These are phyloP conservation scores for Emericellopsis terricola DNA, from an alignment of 495 filamentous ascomycete species.

Conservation along the genomic window DNA sequence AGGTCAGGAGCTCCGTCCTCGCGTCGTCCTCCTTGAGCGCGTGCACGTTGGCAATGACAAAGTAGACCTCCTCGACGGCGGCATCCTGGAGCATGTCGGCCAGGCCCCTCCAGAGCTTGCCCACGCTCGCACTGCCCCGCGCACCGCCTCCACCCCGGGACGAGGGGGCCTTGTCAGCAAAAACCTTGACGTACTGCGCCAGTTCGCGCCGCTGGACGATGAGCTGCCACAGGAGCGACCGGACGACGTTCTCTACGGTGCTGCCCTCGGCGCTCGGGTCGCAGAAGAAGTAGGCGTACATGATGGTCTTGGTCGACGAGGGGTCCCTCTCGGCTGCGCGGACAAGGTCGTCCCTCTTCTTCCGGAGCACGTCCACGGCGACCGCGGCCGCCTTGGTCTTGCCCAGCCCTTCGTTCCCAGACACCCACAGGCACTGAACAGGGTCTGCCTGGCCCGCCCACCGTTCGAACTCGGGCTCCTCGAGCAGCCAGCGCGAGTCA, in stretches of 20 bases:
- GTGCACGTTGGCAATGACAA: constrained; percentile 21
- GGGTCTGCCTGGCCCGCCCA: constrained; percentile 8
- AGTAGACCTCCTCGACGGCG: constrained; percentile 13
- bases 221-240: constrained; percentile 16
- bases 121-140: constrained; percentile 4
- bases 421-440: too few species aligned
- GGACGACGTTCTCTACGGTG: constrained; percentile 20
- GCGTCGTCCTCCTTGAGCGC: constrained; percentile 11
- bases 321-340: too few species aligned
- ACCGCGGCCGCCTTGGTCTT: too few species aligned
- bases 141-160: constrained; percentile 6
- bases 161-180: constrained; percentile 13
- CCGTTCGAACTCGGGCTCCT: constrained; percentile 12
- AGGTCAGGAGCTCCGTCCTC: constrained; percentile 16
- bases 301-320: too few species aligned
- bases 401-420: too few species aligned
- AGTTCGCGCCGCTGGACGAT: constrained; percentile 15
- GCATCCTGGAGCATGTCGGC: constrained; percentile 18
- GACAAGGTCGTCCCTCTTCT: too few species aligned
- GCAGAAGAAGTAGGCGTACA: too few species aligned
- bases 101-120: constrained; percentile 16
- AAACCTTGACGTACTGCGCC: constrained; percentile 16
- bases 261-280: too few species aligned
- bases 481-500: constrained; percentile 16
- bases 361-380: too few species aligned